Base-by-base conservation (phyloP, 1,284 basidiomycete genomes). In the Tilletia indica region DNA sequence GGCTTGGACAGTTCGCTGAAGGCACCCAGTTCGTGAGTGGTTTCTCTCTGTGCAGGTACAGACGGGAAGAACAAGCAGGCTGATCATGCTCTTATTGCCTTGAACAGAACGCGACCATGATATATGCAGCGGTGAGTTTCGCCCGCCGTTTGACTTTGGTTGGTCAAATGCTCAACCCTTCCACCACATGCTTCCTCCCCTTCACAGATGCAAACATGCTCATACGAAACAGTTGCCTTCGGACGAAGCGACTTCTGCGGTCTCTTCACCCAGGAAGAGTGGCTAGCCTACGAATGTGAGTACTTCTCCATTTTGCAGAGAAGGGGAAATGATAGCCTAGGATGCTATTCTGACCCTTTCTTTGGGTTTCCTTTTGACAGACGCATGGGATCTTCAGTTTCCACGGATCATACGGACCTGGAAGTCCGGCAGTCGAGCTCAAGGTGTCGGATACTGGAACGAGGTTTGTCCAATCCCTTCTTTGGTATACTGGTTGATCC, bases 181-280 rank as follows among this genome's bases (percentile, higher is more conserved):
- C 25, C 25, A 31, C 25, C 25, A 31, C 25, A 31, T 31, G 25
- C 25, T 31, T 31, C 25, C 25, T 31, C 25, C 25, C 14, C 42
- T 45, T 39, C 3, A 16, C 61, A 64, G 61, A 64, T 64, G 61
- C 61, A 64, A 64, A 64, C 61, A 6, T 83, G 81, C 61, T 73
- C 78, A 19, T 81, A 79, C 74, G 80, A 83, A 70, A 81, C 78
- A 9, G 75, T 70, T 2, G 75, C 76, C 19, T 66, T 80, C 4
- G 81, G 80, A 31, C 81, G 76, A 66, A 76, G 74, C n/a, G 61
- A 80, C 72, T 97, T 96, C 85, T 97, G 95, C 79, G 89, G 89
- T 68, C 86, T 97, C 0, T 97, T 97, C 85, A 94, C 92, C 0
- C 87, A 91, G 80, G 90, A 93, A 63, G 94, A 97, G 83, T 94